Base-by-base conservation (phyloP, 2,329 filamentous ascomycete species). In the Pyrenophora tritici-repentis region DNA sequence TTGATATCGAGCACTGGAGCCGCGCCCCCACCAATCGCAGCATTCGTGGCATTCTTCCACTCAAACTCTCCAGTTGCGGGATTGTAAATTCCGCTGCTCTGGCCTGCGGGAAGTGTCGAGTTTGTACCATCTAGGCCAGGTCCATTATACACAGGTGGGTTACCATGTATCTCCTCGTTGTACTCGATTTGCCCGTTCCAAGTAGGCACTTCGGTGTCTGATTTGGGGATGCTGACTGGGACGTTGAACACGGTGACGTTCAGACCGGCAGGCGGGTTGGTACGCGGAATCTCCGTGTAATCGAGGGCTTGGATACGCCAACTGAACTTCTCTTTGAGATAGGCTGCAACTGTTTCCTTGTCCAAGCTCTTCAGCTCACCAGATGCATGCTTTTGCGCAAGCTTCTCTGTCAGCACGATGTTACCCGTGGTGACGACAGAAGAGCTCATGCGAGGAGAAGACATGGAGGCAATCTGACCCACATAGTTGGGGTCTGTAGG, bases 401-500 rank as follows among this genome's bases (percentile, higher is more conserved):
- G 57, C 13, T 65, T 69, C 0, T 67, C 62, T 0, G 76, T 77
- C 4, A 78, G 53, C 1, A 67, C 72, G 4, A 78, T 69, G 24
- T 69, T 75, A 14, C 74, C 75, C 3, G 75, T 74, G 24, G 78
- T 67, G 29, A 60, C 71, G 56, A 63, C 67, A 66, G 66, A 71
- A 62, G 47, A 66, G 60, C 45, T 68, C 75, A 58, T 67, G 50
- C 50, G 66, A 13, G 74, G 65, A 24, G 69, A 72, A 3, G 73
- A 71, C 39, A 77, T 71, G 9, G 73, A 64, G 2, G 68, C 62
- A 29, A 76, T 67, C 32, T 74, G 74, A 24, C 76, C 75, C 17
- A 79, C 68, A 26, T 76, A 74, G 40, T 75, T 75, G 18, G 66
- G 61, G 47, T 75, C 73, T 1, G 68, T 72, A 5, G 70, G 58